Evolutionary conservation across 495 filamentous ascomycete genomes (phyloP), one percentile per base, ranked within the genome.

Genomic region (Penicillium salamii): DNA sequence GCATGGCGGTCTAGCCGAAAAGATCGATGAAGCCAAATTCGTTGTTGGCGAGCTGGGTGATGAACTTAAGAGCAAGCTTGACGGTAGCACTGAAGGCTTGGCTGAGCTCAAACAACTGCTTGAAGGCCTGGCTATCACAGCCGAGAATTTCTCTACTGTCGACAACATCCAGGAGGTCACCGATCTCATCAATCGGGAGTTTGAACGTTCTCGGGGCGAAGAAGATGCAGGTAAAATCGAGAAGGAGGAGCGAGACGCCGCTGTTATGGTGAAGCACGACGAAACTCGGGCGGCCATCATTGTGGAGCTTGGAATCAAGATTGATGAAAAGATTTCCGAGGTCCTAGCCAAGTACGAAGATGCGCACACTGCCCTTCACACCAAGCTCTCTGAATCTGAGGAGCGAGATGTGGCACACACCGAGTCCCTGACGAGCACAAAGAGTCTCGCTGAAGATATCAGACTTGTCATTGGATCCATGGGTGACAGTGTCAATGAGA

Each of bases 261-360:
- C 82, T 43, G 71, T 79, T 15, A 67, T 85, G n/a, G 81, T 90
- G 52, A 85, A 82, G 50, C 79, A 92, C 11, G 80, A 85, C 31
- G 81, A 85, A 62, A 70, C 66, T 20, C 78, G 77, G 37, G 76
- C 74, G 4, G 74, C 76, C 12, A 74, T 86, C 21, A 71, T 84
- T 26, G 68, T 74, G 14, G 79, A 84, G 37, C 56, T 86, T 2
- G 68, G 72, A 1, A 66, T 67, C 35, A 95, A 90, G 70, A 75
- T 96, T 20, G 90, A 92, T 42, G 85, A 88, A 59, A 84, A 85
- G 53, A 87, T 96, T 58, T 78, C 77, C 39, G 84, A 88, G 52
- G 72, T 96, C 17, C 77, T 93, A 61, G 71, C 75, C 26, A 93
- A 91, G 61, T 91, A 92, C 57, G 89, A 95, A 31, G 88, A 93